phyloP scores from a whole-genome alignment of 352 stramenopile species.

The Phytophthora capsici region DNA sequence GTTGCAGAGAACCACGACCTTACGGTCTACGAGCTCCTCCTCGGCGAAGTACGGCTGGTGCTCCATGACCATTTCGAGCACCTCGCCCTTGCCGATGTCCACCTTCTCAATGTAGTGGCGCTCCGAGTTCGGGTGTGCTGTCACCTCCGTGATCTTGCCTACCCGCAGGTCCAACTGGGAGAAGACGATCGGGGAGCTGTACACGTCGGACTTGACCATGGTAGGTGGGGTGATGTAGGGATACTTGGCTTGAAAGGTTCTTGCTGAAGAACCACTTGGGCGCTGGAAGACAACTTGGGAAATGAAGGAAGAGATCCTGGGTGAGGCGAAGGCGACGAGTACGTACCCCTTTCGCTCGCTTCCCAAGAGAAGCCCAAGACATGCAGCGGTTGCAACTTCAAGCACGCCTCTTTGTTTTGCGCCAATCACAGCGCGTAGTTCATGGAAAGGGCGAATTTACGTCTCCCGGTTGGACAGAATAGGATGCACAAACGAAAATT shows the following conservation, averaged over 20 bases:
- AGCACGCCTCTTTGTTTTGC: slow-evolving; percentile 20
- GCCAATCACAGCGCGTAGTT: slow-evolving; percentile 13
- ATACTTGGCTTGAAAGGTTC: slow-evolving; percentile 11
- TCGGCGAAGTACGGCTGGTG: slow-evolving; percentile 81
- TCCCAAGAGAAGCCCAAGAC: slow-evolving; percentile 23
- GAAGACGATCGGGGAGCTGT: slow-evolving; percentile 77
- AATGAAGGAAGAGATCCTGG: slow-evolving; percentile 40
- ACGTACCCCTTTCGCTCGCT: slow-evolving; percentile 21
- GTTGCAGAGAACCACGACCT: slow-evolving; percentile 80
- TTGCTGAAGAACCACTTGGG: slow-evolving; percentile 42
- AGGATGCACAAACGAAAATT: too few species aligned
- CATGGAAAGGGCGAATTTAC: slow-evolving; percentile 14
- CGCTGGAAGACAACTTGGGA: slow-evolving; percentile 48
- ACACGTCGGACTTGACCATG: slow-evolving; percentile 85
- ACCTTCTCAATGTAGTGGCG: slow-evolving; percentile 81
- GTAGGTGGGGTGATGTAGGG: not conserved
- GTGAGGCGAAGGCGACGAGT: slow-evolving; percentile 2
- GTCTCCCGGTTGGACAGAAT: slow-evolving; percentile 18
- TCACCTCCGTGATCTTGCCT: slow-evolving; percentile 73
- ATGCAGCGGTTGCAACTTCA: slow-evolving; percentile 43
- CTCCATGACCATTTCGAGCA: slow-evolving; percentile 80
- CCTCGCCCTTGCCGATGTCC: slow-evolving; percentile 75
- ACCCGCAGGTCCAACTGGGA: slow-evolving; percentile 73
- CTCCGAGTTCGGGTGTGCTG: slow-evolving; percentile 71
- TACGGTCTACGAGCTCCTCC: slow-evolving; percentile 72